Evolutionary conservation across 2,329 filamentous ascomycete genomes (phyloP).

Genomic region (Exophiala calicioides): DNA sequence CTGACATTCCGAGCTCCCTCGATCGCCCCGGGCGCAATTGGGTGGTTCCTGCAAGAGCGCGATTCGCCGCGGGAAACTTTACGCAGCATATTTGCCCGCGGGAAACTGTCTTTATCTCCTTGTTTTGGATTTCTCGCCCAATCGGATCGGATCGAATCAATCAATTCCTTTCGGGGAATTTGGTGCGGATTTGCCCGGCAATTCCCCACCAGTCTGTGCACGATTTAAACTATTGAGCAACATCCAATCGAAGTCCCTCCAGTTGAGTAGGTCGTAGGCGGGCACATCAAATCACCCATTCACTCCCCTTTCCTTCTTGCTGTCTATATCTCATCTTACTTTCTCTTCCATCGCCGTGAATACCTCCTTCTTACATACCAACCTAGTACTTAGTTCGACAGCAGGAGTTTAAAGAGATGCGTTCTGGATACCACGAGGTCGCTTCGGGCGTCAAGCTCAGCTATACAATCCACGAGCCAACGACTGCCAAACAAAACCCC

Average conservation of each 20-base stretch:
- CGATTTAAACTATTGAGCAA: conserved; percentile 2
- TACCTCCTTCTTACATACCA: conserved; percentile 2
- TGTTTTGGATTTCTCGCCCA: too few relatives aligned
- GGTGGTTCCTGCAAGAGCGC: too few relatives aligned
- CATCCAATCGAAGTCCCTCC: conserved; percentile 2
- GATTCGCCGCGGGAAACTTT: too few relatives aligned
- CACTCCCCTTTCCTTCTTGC: conserved; percentile 4
- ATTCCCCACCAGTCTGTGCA: conserved; percentile 4
- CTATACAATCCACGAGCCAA: conserved; percentile 6
- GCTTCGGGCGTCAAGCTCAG: background rate
- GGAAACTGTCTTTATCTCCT: too few relatives aligned
- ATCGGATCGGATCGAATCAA: background rate
- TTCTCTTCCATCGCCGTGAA: conserved; percentile 2
- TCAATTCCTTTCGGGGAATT: background rate
- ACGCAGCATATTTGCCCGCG: too few relatives aligned
- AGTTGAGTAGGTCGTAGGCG: background rate
- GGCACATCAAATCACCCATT: background rate
- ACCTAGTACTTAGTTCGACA: background rate
- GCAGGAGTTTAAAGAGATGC: conserved; percentile 4
- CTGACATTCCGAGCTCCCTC: too few relatives aligned
- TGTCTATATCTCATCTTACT: conserved; percentile 6
- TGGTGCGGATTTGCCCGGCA: conserved; percentile 2
- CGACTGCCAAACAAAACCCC: background rate
- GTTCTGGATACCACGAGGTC: conserved; percentile 6
- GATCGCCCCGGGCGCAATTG: too few relatives aligned